Evolutionary conservation across 768 basidiomycete genomes (phyloP).

Genomic region (Suillus subluteus): DNA sequence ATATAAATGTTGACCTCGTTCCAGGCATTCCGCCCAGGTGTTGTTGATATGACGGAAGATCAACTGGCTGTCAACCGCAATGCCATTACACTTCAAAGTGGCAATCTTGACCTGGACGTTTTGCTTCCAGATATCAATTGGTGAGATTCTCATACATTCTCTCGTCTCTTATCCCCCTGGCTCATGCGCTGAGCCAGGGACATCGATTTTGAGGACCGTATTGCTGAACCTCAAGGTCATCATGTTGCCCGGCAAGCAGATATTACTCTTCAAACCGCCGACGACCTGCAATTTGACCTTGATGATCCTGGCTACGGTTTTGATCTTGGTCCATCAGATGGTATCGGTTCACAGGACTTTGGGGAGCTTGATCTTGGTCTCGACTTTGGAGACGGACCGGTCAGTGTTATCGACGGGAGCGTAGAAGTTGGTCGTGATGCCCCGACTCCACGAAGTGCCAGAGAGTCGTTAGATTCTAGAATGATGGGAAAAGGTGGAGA

Average conservation of each 20-base stretch:
- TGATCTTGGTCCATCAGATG: slow-evolving; percentile 77
- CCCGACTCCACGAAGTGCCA: slow-evolving; percentile 42
- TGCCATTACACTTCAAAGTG: slow-evolving; percentile 84
- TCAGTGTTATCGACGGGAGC: slow-evolving; percentile 46
- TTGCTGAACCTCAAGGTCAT: slow-evolving; percentile 66
- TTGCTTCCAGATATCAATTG: slow-evolving; percentile 82
- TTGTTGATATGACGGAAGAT: slow-evolving; percentile 96
- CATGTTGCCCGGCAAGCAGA: slow-evolving; percentile 86
- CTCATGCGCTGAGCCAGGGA: slow-evolving; percentile 55
- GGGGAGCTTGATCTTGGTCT: slow-evolving; percentile 73
- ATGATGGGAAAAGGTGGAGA: slow-evolving; percentile 54
- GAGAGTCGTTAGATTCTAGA: slow-evolving; percentile 65
- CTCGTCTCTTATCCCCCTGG: not conserved
- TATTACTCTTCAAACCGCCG: slow-evolving; percentile 81
- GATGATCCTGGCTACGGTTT: slow-evolving; percentile 66
- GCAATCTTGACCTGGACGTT: slow-evolving; percentile 79
- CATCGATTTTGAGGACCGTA: slow-evolving; percentile 72
- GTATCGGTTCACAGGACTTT: slow-evolving; percentile 87
- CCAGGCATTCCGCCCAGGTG: slow-evolving; percentile 91
- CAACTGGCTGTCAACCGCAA: slow-evolving; percentile 86
- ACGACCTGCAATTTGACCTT: slow-evolving; percentile 71
- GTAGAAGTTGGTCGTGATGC: slow-evolving; percentile 82
- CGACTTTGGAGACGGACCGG: slow-evolving; percentile 69
- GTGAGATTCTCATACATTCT: slow-evolving; percentile 40
- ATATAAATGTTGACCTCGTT: slow-evolving; percentile 11